Percentiles rank a stretch among this genome's conserved stretches.
Evolutionary conservation across 768 basidiomycete genomes (phyloP).

Genomic region (Tubosaeta sp.): DNA sequence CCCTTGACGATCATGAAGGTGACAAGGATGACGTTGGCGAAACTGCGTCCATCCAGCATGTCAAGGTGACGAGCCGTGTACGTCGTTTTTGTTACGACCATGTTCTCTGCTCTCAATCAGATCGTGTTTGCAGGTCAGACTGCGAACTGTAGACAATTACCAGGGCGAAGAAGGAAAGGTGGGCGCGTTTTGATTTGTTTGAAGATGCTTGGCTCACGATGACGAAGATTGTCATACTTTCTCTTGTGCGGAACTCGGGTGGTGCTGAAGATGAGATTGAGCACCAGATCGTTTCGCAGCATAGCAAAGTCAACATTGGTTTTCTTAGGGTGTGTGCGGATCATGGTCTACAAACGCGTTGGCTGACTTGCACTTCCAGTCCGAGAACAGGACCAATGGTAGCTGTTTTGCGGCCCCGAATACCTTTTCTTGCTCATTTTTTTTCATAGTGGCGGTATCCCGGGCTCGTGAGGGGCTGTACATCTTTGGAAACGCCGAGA

Average conservation of each 20-base stretch:
- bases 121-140: conserved; percentile 46
- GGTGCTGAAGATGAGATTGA: conserved; percentile 35
- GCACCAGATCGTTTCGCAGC: conserved; percentile 7
- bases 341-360: not conserved
- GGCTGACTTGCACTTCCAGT: conserved; percentile 31
- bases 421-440: not conserved
- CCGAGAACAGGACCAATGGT: conserved; percentile 54
- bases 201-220: not conserved
- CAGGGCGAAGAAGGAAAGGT: conserved; percentile 72
- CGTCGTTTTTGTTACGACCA: conserved; percentile 9
- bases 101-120: not conserved
- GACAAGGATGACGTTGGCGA: conserved; percentile 33
- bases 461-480: conserved; percentile 71
- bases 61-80: conserved; percentile 53
- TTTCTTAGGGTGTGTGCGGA: conserved; percentile 59
- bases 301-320: conserved; percentile 47
- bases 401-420: not conserved
- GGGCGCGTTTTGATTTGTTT: not conserved
- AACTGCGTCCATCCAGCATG: conserved; percentile 36
- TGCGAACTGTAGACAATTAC: conserved; percentile 75
- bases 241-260: conserved; percentile 69
- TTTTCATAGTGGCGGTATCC: conserved; percentile 56
- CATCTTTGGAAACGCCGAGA: conserved; percentile 63
- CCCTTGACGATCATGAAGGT: conserved; percentile 51
- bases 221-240: conserved; percentile 63